phyloP scores from a whole-genome alignment of 208 protist genomes.

The Leishmania tropica region DNA sequence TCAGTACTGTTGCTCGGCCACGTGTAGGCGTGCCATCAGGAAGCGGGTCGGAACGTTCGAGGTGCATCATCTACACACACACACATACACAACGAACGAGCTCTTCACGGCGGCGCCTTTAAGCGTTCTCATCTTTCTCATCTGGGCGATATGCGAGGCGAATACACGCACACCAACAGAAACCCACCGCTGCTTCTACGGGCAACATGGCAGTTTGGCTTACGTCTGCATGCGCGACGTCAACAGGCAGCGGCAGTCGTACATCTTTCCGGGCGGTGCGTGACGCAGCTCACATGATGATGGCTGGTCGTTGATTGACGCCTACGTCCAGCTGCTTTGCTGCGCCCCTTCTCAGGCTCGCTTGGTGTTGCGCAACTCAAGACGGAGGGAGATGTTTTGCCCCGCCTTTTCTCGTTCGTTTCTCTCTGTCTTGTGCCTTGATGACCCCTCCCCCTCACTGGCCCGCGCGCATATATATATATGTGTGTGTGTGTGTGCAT shows the following conservation, averaged over 20 bases:
- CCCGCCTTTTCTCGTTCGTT: not conserved
- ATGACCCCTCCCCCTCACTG: not conserved
- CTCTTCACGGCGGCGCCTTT: not conserved
- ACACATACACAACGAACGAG: not conserved
- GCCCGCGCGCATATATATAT: not conserved
- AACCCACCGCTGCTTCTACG: not conserved
- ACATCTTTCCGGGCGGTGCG: not conserved
- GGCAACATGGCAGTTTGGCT: not conserved
- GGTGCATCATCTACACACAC: not conserved
- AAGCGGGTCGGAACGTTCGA: not conserved
- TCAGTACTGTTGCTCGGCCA: not conserved
- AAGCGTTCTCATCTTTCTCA: not conserved
- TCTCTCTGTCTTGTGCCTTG: not conserved
- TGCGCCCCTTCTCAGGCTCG: not conserved
- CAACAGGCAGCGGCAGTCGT: not conserved
- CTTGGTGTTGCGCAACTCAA: too few species aligned
- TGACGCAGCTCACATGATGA: not conserved
- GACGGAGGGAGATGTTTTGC: too few species aligned
- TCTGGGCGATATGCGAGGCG: not conserved
- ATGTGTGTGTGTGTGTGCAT: not conserved
- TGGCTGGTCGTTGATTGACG: not conserved
- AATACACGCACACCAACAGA: not conserved
- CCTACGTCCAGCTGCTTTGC: not conserved
- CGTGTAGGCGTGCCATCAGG: not conserved
- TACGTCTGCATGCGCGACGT: not conserved